phyloP scores from a whole-genome alignment of 352 stramenopile genomes.

The Pythium insidiosum region DNA sequence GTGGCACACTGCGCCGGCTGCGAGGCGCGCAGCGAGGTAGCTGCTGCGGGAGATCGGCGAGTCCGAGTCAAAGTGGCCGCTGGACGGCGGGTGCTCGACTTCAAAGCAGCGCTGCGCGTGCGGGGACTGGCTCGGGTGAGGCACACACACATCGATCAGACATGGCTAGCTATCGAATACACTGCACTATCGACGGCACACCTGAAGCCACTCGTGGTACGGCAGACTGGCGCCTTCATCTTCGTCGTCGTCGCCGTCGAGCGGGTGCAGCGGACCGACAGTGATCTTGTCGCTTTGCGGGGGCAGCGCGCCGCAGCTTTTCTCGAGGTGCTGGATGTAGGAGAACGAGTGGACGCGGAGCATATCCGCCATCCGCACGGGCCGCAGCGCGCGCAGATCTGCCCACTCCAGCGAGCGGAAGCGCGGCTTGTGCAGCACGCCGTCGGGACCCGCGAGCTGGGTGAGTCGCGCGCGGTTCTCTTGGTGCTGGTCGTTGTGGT shows the following conservation, averaged over 20 bases:
- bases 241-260: constrained; percentile 6
- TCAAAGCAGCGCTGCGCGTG: constrained; percentile 38
- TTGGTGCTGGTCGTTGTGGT: constrained; percentile 70
- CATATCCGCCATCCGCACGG: constrained; percentile 43
- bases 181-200: too few species aligned
- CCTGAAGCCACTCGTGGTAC: constrained; percentile 41
- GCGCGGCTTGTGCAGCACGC: constrained; percentile 53
- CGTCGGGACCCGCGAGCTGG: constrained; percentile 45
- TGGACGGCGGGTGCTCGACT: constrained; percentile 33
- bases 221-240: constrained; percentile 15
- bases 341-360: constrained; percentile 54
- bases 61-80: constrained; percentile 51
- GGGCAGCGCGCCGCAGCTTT: constrained; percentile 26
- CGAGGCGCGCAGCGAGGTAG: constrained; percentile 41
- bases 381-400: constrained; percentile 41
- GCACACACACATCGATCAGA: too few species aligned
- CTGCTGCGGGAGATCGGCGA: constrained; percentile 55
- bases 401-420: constrained; percentile 57
- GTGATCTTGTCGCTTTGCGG: constrained; percentile 36
- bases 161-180: background rate
- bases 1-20: constrained; percentile 49
- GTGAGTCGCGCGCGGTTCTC: constrained; percentile 50
- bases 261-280: constrained; percentile 32
- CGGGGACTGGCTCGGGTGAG: constrained; percentile 15
- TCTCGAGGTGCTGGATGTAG: constrained; percentile 56